Percentiles rank a stretch among this genome's conserved stretches.
Evolutionary conservation across 192 early-diverging fungal species (phyloP).

Genomic region (Mortierella claussenii): DNA sequence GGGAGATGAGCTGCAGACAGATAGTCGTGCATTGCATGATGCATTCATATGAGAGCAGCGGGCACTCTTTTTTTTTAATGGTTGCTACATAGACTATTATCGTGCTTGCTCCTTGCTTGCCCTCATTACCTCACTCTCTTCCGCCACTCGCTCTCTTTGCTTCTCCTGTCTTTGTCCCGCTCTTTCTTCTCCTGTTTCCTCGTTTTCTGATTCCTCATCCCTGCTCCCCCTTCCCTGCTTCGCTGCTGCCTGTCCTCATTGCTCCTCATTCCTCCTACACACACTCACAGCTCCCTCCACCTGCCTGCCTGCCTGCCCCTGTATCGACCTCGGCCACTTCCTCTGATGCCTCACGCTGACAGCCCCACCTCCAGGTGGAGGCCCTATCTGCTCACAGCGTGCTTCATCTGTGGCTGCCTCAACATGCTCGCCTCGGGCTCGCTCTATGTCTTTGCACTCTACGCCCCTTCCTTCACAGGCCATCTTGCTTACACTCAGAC

Average conservation of each 20-base stretch:
- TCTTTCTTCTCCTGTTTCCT: not conserved
- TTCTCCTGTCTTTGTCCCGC: not conserved
- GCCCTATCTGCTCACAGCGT: constrained; percentile 8
- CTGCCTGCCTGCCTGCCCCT: not conserved
- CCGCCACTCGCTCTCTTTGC: not conserved
- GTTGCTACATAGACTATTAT: too few species aligned
- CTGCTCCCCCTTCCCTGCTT: not conserved
- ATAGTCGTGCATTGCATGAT: too few species aligned
- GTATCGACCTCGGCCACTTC: too few species aligned
- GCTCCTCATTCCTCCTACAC: not conserved
- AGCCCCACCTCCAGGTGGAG: too few species aligned
- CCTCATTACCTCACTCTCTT: not conserved
- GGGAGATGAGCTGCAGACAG: too few species aligned
- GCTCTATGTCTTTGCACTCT: constrained; percentile 44
- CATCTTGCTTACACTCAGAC: constrained; percentile 37
- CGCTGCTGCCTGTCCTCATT: not conserved
- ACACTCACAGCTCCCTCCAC: not conserved
- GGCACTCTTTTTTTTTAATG: too few species aligned
- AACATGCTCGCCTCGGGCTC: constrained; percentile 48
- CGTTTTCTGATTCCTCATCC: not conserved
- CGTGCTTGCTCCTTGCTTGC: not conserved
- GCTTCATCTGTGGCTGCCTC: constrained; percentile 31
- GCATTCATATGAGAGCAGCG: too few species aligned
- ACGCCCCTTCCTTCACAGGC: constrained; percentile 35
- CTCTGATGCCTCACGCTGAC: not conserved